Conservation (phyloP, 2,329 filamentous ascomycete species). For the Plenodomus biglobosus region DNA sequence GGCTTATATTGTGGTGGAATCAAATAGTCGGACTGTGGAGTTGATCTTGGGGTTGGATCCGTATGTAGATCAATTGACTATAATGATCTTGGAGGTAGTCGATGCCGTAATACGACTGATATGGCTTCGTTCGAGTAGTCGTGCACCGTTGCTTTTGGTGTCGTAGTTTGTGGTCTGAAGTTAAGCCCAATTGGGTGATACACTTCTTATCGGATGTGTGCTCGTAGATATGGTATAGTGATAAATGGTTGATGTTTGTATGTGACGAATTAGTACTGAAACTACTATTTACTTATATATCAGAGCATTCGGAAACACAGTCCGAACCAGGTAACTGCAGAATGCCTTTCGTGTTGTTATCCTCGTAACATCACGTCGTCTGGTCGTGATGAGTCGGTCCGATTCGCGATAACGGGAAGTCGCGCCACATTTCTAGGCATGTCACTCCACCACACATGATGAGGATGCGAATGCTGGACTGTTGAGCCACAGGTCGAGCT, state of each 20-base stretch:
- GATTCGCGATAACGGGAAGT: slow-evolving; percentile 17
- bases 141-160: neutral
- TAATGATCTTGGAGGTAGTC: no score
- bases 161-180: slow-evolving; percentile 5
- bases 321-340: slow-evolving; percentile 18
- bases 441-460: slow-evolving; percentile 20
- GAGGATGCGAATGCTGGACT: slow-evolving; percentile 1
- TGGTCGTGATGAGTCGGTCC: slow-evolving; percentile 14
- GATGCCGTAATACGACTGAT: neutral
- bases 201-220: slow-evolving; percentile 3
- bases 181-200: slow-evolving; percentile 16
- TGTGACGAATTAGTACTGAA: neutral
- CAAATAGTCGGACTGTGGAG: neutral
- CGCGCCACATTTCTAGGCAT: slow-evolving; percentile 22
- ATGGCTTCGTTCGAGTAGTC: neutral
- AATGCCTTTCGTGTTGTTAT: slow-evolving; percentile 4
- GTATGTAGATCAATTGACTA: no score
- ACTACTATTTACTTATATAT: slow-evolving; percentile 4
- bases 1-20: neutral
- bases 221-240: neutral
- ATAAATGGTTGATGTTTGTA: slow-evolving; percentile 1
- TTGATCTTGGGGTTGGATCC: no score
- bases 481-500: neutral
- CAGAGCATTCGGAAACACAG: neutral
- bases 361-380: slow-evolving; percentile 11